Evolutionary conservation across 2,329 filamentous ascomycete species (phyloP).

Genomic region (Xylariaceae sp.): DNA sequence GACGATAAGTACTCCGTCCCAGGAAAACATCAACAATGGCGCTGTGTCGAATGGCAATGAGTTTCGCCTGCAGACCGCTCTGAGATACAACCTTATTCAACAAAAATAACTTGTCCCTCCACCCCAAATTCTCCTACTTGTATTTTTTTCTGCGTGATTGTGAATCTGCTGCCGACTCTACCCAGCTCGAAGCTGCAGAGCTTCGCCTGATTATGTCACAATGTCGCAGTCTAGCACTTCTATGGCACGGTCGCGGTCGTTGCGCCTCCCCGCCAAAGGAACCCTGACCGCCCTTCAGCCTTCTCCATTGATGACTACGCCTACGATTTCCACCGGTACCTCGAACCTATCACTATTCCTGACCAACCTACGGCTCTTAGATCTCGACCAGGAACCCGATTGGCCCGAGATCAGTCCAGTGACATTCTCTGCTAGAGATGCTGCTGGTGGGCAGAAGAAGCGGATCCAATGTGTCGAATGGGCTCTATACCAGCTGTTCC

Average conservation of each 20-base stretch:
- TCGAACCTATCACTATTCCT: slow-evolving; percentile 65
- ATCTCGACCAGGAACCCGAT: slow-evolving; percentile 70
- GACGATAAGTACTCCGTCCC: too few relatives aligned
- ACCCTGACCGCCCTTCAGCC: slow-evolving; percentile 25
- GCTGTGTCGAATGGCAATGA: too few relatives aligned
- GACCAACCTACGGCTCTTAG: slow-evolving; percentile 77
- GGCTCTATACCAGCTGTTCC: slow-evolving; percentile 83
- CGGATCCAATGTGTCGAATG: slow-evolving; percentile 83
- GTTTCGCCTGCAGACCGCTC: too few relatives aligned
- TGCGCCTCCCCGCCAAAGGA: slow-evolving; percentile 22
- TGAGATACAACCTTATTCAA: too few relatives aligned
- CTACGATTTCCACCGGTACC: slow-evolving; percentile 31
- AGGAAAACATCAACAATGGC: too few relatives aligned
- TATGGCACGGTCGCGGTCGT: slow-evolving; percentile 25
- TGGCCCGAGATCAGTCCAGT: slow-evolving; percentile 73
- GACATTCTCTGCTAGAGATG: slow-evolving; percentile 65
- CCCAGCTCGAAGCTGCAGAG: too few relatives aligned
- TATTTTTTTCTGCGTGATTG: too few relatives aligned
- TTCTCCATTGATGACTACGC: slow-evolving; percentile 12
- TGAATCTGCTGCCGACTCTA: too few relatives aligned
- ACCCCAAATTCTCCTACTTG: too few relatives aligned
- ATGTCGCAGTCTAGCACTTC: slow-evolving; percentile 30
- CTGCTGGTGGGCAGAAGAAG: slow-evolving; percentile 71
- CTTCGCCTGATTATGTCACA: slow-evolving; percentile 18
- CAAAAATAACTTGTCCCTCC: too few relatives aligned